These are phyloP conservation scores for Guadua angustifolia DNA, from an alignment of 176 grass and related monocot genomes.

Conservation along the genomic window DNA sequence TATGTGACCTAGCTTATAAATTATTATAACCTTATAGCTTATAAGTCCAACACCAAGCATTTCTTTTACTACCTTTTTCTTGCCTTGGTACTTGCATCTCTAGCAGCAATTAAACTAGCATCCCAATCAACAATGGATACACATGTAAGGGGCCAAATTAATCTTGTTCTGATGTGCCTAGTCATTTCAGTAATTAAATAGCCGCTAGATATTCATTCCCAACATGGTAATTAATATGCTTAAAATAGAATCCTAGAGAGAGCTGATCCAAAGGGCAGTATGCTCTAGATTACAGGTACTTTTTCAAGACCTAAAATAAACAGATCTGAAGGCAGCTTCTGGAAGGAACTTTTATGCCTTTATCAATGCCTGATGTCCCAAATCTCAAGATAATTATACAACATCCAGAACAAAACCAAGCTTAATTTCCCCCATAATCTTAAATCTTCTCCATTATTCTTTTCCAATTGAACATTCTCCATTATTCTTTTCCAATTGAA, in stretches of 20 bases:
- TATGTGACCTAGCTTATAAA: background rate
- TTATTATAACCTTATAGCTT: background rate
- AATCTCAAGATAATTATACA: slow-evolving; percentile 13
- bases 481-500: too few relatives aligned
- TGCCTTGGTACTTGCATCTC: background rate
- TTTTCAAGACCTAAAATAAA: slow-evolving; percentile 21
- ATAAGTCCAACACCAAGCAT: background rate
- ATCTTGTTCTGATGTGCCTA: background rate
- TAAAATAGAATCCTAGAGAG: background rate
- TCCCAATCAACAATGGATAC: background rate
- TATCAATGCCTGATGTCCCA: background rate
- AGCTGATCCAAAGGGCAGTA: background rate
- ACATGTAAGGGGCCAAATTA: background rate
- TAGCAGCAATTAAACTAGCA: background rate
- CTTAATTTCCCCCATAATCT: slow-evolving; percentile 26
- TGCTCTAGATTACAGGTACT: background rate
- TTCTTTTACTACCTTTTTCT: slow-evolving; percentile 6
- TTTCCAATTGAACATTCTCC: too few relatives aligned
- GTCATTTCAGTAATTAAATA: background rate
- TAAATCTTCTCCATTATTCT: background rate
- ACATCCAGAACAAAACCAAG: slow-evolving; percentile 2
- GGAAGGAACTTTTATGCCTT: background rate
- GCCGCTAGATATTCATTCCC: background rate
- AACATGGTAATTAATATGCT: slow-evolving; percentile 17
- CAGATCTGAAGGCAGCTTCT: background rate